phyloP scores from a whole-genome alignment of 768 basidiomycete genomes.

The Lepiota brunneoincarnata region DNA sequence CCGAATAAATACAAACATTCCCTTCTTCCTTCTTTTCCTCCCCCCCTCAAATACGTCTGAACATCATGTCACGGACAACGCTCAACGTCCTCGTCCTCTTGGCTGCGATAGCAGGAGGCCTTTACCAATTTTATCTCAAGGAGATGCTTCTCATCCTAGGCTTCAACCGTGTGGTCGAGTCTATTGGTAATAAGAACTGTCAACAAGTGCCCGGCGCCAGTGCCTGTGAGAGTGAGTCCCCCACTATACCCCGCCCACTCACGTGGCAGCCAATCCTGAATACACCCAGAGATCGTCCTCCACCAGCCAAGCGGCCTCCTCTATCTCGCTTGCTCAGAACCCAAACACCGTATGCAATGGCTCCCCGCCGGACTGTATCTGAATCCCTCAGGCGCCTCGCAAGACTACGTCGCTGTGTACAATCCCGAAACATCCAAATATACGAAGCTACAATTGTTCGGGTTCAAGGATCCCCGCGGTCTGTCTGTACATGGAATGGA shows the following conservation, averaged over 20 bases:
- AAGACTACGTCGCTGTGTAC: conserved; percentile 62
- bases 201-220: conserved; percentile 47
- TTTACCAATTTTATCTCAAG: conserved; percentile 47
- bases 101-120: conserved; percentile 37
- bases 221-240: conserved; percentile 66
- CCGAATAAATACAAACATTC: neutral
- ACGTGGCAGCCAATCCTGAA: neutral
- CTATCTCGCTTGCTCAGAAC: conserved; percentile 64
- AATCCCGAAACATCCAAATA: conserved; percentile 43
- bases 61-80: conserved; percentile 11
- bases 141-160: conserved; percentile 43
- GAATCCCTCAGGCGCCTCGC: conserved; percentile 36
- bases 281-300: conserved; percentile 49
- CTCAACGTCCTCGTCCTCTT: conserved; percentile 31
- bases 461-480: conserved; percentile 38
- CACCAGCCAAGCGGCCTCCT: conserved; percentile 55
- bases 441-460: conserved; percentile 41
- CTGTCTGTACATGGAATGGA: conserved; percentile 69
- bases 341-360: conserved; percentile 47
- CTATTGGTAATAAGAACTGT: conserved; percentile 50
- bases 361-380: conserved; percentile 38
- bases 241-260: neutral
- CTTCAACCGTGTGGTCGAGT: conserved; percentile 38
- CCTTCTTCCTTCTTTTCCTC: neutral
- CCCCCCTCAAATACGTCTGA: no score